Conservation (phyloP, 768 basidiomycete genomes). For the Lactifluus rugatus region DNA sequence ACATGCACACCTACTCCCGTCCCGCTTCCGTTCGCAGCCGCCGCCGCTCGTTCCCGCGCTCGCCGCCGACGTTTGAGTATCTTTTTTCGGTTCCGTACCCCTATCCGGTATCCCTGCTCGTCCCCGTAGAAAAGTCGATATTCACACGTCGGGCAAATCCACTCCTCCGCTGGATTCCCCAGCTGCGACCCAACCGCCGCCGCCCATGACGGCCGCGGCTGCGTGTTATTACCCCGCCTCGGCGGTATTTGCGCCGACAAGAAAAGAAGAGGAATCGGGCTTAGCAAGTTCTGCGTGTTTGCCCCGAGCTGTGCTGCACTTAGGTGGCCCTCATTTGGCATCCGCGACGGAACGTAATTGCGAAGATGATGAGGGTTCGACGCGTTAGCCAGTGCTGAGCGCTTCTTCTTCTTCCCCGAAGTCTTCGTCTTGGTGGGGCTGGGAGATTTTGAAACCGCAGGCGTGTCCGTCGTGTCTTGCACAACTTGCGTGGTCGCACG, state of each 20-base stretch:
- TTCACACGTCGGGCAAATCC: constrained; percentile 93
- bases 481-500: constrained; percentile 27
- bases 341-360: constrained; percentile 85
- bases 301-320: constrained; percentile 32
- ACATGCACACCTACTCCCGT: constrained; percentile 27
- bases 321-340: constrained; percentile 39
- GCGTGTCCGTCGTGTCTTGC: constrained; percentile 31
- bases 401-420: constrained; percentile 82
- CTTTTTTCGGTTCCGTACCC: constrained; percentile 66
- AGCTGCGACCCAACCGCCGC: constrained; percentile 29
- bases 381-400: constrained; percentile 81
- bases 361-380: constrained; percentile 92
- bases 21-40: constrained; percentile 43
- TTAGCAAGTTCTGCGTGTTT: constrained; percentile 41
- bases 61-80: constrained; percentile 60
- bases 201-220: constrained; percentile 19
- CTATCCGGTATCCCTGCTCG: constrained; percentile 51
- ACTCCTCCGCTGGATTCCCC: constrained; percentile 68
- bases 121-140: constrained; percentile 89
- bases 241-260: constrained; percentile 59
- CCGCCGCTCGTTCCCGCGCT: constrained; percentile 59
- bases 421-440: constrained; percentile 24
- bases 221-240: constrained; percentile 26
- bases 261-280: constrained; percentile 56
- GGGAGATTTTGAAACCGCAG: constrained; percentile 21